Base-by-base conservation (phyloP, 495 filamentous ascomycete species). In the Articulospora tetracladia region DNA sequence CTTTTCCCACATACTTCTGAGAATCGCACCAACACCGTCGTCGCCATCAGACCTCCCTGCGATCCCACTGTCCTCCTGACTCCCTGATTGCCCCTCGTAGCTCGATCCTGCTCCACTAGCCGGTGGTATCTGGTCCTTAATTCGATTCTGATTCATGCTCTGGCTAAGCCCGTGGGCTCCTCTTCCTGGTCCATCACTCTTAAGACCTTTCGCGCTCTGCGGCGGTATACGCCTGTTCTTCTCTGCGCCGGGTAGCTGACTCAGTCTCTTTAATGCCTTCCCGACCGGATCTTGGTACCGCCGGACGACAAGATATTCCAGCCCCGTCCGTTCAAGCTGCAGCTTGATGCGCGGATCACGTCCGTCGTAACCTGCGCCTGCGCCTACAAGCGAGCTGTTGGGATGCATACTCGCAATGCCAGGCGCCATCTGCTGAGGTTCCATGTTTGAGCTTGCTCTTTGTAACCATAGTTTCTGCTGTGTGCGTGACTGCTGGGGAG, bases 381-480 rank as follows among this genome's bases (percentile, higher is more conserved):
- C 39, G 41, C 71, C 66, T 8, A 69, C 57, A 10, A 78, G 61
- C 1, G 75, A 66, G 1, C 70, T 55, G 48, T 73, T 67, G 19
- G 73, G 70, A 32, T 60, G 62, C 15, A 63, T 17, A 41, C 74
- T 76, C 24, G 73, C 72, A 28, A 77, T 76, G 12, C 78, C 58
- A 3, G 69, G 66, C 13, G 65, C 55, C 48, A 73, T 62, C 49
- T 73, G 68, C 48, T 69, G 66, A 12, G 80, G 76, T 57, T 88
- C 85, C n/a, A 88, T 77, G 60, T 76, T 79, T 4, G 85, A 87
- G 63, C 81, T 85, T 17, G 83, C 86, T 23, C 86, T 77, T 69
- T 89, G 85, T 1, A 90, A 80, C 73, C 86, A 83, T 13, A 90
- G 72, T 59, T 90, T 90, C 65, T 89, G 86, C 68, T 90, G 86